Percentiles rank a stretch among this genome's conserved stretches.
Evolutionary conservation across 208 protist genomes (phyloP).

Genomic region (Tritrichomonas musculus): DNA sequence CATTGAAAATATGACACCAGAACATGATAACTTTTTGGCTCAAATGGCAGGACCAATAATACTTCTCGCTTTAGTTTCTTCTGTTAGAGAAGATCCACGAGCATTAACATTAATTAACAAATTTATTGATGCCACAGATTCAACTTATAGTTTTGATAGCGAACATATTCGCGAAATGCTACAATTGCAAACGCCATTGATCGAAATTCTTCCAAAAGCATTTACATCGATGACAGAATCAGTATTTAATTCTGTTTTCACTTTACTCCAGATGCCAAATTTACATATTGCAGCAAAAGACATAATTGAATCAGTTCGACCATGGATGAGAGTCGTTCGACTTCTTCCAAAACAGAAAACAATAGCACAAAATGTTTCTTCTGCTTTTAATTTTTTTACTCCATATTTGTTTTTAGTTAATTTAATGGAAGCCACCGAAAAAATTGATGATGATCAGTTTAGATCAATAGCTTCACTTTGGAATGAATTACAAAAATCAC

Average conservation of each 20-base stretch:
- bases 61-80: background rate
- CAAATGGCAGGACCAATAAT: background rate
- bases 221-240: background rate
- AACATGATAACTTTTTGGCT: background rate
- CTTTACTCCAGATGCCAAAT: background rate
- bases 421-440: slow-evolving; percentile 1
- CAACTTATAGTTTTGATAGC: background rate
- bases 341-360: background rate
- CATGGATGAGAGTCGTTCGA: background rate
- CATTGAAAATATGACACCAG: background rate
- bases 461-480: background rate
- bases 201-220: background rate
- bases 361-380: background rate
- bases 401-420: background rate
- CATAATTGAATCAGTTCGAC: background rate
- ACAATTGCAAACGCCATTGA: background rate
- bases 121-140: background rate
- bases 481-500: background rate
- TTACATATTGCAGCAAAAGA: background rate
- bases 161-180: background rate
- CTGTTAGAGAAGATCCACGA: background rate
- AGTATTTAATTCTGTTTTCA: background rate
- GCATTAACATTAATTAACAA: background rate
- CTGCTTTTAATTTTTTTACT: background rate
- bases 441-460: background rate